Evolutionary conservation across 108 stramenopile species (phyloP).

Genomic region (Conticribra weissflogii): DNA sequence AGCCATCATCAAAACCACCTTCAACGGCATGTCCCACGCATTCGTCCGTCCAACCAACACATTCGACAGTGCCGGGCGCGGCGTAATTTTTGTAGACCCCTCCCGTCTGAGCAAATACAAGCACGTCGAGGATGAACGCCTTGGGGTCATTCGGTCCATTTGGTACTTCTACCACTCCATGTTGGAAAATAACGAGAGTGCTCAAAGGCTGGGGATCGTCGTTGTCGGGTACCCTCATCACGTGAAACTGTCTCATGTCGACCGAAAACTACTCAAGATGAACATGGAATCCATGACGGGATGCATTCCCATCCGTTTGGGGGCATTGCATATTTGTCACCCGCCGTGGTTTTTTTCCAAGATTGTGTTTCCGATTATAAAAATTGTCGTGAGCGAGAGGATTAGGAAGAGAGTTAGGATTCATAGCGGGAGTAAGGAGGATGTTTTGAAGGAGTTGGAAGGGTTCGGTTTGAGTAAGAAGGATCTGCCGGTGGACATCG

Average conservation of each 20-base stretch:
- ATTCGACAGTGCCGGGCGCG: slow-evolving; percentile 44
- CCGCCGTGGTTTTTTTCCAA: neutral
- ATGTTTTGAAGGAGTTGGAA: neutral
- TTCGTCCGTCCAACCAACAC: slow-evolving; percentile 26
- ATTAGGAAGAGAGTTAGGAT: neutral
- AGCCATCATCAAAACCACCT: slow-evolving; percentile 17
- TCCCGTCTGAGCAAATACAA: slow-evolving; percentile 31
- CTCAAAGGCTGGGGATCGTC: slow-evolving; percentile 4
- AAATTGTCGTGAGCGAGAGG: neutral
- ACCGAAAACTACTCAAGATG: neutral
- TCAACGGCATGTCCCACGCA: slow-evolving; percentile 30
- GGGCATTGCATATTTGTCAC: neutral
- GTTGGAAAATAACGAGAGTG: slow-evolving; percentile 42
- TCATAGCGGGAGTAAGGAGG: neutral
- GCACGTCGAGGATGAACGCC: slow-evolving; percentile 29
- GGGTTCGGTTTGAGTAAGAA: neutral
- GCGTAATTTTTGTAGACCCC: slow-evolving; percentile 54
- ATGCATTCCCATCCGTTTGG: neutral
- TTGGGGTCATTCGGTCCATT: slow-evolving; percentile 45
- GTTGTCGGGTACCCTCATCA: slow-evolving; percentile 4
- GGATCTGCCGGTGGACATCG: neutral
- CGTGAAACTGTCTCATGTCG: neutral
- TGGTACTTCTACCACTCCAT: slow-evolving; percentile 60
- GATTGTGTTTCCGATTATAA: neutral
- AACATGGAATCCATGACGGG: neutral